Evolutionary conservation across 31 red algal genomes (phyloP), one percentile per base, ranked within the genome.

Genomic region (Odonthalia washingtoniensis): DNA sequence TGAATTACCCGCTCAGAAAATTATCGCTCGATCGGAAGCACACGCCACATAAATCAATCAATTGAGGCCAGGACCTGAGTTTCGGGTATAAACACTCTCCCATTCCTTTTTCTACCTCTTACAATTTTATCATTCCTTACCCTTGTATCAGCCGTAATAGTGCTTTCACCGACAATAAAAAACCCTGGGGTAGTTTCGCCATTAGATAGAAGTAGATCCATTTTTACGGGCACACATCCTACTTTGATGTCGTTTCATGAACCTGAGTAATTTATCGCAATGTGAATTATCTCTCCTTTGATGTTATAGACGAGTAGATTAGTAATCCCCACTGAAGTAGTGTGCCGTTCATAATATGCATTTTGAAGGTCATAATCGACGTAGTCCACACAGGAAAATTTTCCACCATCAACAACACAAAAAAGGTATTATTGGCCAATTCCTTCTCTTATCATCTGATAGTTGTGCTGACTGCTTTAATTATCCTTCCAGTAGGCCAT

Each of bases 261-360:
- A 6, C 73, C 38, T 44, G 27, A 27, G 40, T 37, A 77, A 6
- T 77, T 37, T 5, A 77, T 27, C 6, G 36, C 73, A 27, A 27
- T 37, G 27, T 77, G 73, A 6, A 77, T 27, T 37, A 77, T 77
- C 38, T 77, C 73, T 77, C 73, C 73, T 17, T 77, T 38, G 17
- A 5, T 42, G 12, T 44, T 77, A 12, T 26, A 43, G 12, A 77
- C 36, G 43, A 77, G 21, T 43, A 77, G 32, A 77, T 77, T 77
- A 37, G 73, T 77, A 45, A 77, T 14, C 38, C 43, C 73, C 5
- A 77, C 32, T 5, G 9, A 6, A 24, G 16, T 6, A 38, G 12
- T 77, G 27, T 45, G 43, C 16, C 73, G 6, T 44, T 77, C 73
- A 44, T 77, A 77, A 38, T 77, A 77, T n/a, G 73, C 73, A 44